Conservation (phyloP, 257 asterid species). For the Eustoma russellianum region DNA sequence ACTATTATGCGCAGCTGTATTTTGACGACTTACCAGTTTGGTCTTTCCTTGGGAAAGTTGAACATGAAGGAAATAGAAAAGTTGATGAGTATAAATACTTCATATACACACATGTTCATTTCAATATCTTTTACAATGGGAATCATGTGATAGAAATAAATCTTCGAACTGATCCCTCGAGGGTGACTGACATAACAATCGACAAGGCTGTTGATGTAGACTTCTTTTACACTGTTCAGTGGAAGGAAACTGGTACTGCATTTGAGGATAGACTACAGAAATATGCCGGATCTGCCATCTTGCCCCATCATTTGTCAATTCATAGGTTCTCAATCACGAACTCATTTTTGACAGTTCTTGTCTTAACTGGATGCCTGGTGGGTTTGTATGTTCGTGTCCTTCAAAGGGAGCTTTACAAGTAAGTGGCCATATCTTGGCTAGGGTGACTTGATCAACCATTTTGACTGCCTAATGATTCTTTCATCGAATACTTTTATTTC, state of each 20-base stretch:
- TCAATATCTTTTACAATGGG: constrained; percentile 11
- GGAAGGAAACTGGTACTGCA: constrained; percentile 3
- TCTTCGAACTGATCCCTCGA: neutral
- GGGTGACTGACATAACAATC: constrained; percentile 10
- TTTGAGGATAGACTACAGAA: constrained; percentile 18
- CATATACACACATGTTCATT: constrained; percentile 3
- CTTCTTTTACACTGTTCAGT: constrained; percentile 11
- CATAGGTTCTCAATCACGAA: constrained; percentile 11
- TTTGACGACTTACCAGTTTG: constrained; percentile 19
- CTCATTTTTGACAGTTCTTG: constrained; percentile 8
- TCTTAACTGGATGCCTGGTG: constrained; percentile 9
- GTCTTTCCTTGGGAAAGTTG: constrained; percentile 15
- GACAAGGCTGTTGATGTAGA: constrained; percentile 12
- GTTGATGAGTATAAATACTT: constrained; percentile 8
- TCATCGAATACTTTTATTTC: neutral
- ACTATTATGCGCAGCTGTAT: constrained; percentile 18
- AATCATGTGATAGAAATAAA: constrained; percentile 4
- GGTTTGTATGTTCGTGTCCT: constrained; percentile 5
- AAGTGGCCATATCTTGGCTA: neutral
- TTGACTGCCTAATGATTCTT: neutral
- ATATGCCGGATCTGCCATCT: constrained; percentile 1
- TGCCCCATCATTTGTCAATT: constrained; percentile 6
- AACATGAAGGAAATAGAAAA: neutral
- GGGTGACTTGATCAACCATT: neutral
- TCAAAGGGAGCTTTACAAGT: constrained; percentile 7